phyloP scores from a whole-genome alignment of 1,284 basidiomycete species.

The Apiotrichum sp. region DNA sequence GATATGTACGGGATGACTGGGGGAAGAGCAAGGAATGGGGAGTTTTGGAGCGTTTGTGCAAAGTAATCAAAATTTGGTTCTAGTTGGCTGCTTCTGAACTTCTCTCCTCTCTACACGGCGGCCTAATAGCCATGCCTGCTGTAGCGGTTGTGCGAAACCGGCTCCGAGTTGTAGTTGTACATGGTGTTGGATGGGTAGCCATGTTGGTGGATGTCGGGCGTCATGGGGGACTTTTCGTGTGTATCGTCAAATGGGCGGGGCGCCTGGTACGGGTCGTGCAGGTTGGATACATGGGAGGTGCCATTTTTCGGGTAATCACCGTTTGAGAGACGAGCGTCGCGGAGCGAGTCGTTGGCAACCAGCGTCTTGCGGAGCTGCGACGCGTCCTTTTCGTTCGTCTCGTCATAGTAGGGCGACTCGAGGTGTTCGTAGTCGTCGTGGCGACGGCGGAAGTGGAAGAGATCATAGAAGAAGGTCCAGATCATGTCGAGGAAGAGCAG shows the following conservation, averaged over 20 bases:
- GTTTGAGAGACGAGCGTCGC: neutral
- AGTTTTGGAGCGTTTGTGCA: too few species aligned
- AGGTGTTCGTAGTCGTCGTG: slow-evolving; percentile 45
- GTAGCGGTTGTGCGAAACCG: neutral
- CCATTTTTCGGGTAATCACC: too few species aligned
- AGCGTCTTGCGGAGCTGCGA: neutral
- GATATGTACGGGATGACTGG: too few species aligned
- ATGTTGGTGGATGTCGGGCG: neutral
- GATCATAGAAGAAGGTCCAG: slow-evolving; percentile 57
- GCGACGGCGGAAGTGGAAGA: slow-evolving; percentile 13
- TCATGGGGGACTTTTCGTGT: neutral
- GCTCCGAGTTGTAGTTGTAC: neutral
- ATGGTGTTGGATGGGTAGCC: neutral
- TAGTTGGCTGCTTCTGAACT: too few species aligned
- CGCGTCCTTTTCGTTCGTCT: neutral
- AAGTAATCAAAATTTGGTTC: too few species aligned
- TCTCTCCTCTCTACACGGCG: too few species aligned
- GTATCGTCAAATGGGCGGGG: too few species aligned
- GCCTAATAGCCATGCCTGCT: too few species aligned
- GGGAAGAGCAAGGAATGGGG: too few species aligned
- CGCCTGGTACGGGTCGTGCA: too few species aligned
- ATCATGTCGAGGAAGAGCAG: slow-evolving; percentile 73
- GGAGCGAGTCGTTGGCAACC: neutral
- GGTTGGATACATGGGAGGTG: too few species aligned
- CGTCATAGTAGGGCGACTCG: slow-evolving; percentile 15